Conservation (phyloP, 1,284 basidiomycete genomes). For the Athelia psychrophila region DNA sequence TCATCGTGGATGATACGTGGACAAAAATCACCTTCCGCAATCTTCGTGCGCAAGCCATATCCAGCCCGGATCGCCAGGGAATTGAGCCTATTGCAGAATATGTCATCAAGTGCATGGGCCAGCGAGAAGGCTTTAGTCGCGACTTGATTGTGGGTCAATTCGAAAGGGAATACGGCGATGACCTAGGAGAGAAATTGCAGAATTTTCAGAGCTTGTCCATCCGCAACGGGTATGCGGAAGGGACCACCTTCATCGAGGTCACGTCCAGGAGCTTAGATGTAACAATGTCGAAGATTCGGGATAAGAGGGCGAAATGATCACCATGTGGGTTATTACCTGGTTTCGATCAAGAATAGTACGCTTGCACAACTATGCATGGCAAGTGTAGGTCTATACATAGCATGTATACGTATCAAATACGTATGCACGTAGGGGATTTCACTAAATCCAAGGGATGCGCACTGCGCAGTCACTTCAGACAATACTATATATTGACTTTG, state of each 20-base stretch:
- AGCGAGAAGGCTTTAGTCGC: not conserved
- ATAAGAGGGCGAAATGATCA: too few species aligned
- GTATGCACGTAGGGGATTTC: too few species aligned
- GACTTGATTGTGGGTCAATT: conserved; percentile 1
- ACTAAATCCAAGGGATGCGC: too few species aligned
- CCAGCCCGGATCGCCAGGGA: not conserved
- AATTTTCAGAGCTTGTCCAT: not conserved
- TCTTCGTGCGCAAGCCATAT: not conserved
- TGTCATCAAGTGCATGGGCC: conserved; percentile 1
- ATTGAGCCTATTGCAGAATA: not conserved
- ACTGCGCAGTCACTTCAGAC: too few species aligned
- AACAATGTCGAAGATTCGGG: too few species aligned
- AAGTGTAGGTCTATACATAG: too few species aligned
- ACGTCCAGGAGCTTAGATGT: not conserved
- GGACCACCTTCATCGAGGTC: not conserved
- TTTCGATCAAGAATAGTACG: too few species aligned
- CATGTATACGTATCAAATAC: too few species aligned
- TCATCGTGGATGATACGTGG: conserved; percentile 5
- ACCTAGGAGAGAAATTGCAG: not conserved
- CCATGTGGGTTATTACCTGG: too few species aligned
- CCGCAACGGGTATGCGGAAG: not conserved
- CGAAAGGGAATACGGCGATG: not conserved
- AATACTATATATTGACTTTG: too few species aligned
- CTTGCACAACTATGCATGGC: too few species aligned
- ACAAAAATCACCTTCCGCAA: conserved; percentile 2